A percentile compares a stretch with the other conserved stretches of the same genome.
Conservation (phyloP, 2,329 filamentous ascomycete genomes). For the Cladorrhinum sp. region DNA sequence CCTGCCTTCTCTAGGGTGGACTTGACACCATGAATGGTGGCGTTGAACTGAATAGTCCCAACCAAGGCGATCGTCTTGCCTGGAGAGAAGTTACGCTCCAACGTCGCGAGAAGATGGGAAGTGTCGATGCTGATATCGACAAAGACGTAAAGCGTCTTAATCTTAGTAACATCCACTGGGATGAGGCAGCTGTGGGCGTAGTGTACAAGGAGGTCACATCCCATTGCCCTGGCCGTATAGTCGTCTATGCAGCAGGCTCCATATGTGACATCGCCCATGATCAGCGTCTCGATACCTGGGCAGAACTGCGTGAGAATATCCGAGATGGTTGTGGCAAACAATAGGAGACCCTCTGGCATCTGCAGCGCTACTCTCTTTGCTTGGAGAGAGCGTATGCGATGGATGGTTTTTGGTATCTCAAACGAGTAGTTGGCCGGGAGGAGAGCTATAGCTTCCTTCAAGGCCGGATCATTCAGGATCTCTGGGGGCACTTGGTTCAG, state of each 20-base stretch:
- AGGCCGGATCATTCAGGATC: slow-evolving; percentile 78
- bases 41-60: slow-evolving; percentile 98
- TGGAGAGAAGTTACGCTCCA: slow-evolving; percentile 81
- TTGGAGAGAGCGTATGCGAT: slow-evolving; percentile 77
- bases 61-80: slow-evolving; percentile 90
- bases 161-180: slow-evolving; percentile 92
- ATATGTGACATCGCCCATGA: slow-evolving; percentile 99
- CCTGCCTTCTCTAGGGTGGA: slow-evolving; percentile 76
- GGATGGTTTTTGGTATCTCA: slow-evolving; percentile 97
- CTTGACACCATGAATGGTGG: slow-evolving; percentile 84
- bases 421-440: slow-evolving; percentile 97
- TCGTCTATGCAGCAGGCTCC: slow-evolving; percentile 98
- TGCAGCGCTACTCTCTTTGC: slow-evolving; percentile 89
- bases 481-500: slow-evolving; percentile 87
- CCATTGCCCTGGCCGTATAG: slow-evolving; percentile 90
- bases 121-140: slow-evolving; percentile 97
- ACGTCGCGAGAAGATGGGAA: slow-evolving; percentile 76
- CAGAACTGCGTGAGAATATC: slow-evolving; percentile 96
- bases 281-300: slow-evolving; percentile 83
- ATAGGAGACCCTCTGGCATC: slow-evolving; percentile 89
- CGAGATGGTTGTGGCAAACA: slow-evolving; percentile 96
- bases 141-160: slow-evolving; percentile 96
- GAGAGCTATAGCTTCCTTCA: slow-evolving; percentile 82
- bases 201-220: slow-evolving; percentile 91
- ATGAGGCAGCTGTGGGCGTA: slow-evolving; percentile 97